Evolutionary conservation across 331 rosid genomes (phyloP).

Genomic region (Dryas integrifolia): DNA sequence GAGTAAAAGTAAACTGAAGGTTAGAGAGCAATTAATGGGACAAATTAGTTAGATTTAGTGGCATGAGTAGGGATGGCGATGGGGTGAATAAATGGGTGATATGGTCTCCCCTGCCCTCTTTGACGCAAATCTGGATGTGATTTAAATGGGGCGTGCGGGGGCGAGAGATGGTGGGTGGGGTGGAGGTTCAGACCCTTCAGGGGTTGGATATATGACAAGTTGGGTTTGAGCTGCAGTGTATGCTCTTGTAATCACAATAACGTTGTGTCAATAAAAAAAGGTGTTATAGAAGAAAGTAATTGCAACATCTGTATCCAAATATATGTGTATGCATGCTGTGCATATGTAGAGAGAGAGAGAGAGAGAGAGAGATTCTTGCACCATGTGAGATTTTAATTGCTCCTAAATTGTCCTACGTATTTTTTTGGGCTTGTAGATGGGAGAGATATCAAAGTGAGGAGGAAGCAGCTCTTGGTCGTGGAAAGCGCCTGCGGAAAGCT

Average conservation of each 20-base stretch:
- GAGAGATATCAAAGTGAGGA: slow-evolving; percentile 96
- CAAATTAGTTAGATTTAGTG: too few species aligned
- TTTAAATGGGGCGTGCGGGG: background rate
- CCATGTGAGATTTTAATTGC: background rate
- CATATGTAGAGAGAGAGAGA: too few species aligned
- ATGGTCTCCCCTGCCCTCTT: background rate
- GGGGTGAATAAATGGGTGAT: too few species aligned
- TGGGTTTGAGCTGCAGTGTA: background rate
- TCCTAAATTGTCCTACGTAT: slow-evolving; percentile 12
- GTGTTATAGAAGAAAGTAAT: too few species aligned
- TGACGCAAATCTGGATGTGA: background rate
- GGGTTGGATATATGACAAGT: background rate
- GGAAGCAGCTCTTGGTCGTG: slow-evolving; percentile 98
- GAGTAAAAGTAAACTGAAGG: background rate
- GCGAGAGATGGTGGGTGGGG: too few species aligned
- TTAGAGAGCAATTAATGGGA: background rate
- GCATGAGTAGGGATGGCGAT: too few species aligned
- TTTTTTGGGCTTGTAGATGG: slow-evolving; percentile 64
- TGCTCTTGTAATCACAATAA: background rate
- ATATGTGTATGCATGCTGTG: too few species aligned
- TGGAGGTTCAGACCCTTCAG: too few species aligned
- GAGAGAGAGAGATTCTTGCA: too few species aligned
- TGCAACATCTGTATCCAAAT: too few species aligned
- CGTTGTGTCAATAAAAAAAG: too few species aligned
- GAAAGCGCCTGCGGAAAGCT: slow-evolving; percentile 94